Conservation (phyloP, 2,329 filamentous ascomycete genomes). For the Nectriaceae sp. region DNA sequence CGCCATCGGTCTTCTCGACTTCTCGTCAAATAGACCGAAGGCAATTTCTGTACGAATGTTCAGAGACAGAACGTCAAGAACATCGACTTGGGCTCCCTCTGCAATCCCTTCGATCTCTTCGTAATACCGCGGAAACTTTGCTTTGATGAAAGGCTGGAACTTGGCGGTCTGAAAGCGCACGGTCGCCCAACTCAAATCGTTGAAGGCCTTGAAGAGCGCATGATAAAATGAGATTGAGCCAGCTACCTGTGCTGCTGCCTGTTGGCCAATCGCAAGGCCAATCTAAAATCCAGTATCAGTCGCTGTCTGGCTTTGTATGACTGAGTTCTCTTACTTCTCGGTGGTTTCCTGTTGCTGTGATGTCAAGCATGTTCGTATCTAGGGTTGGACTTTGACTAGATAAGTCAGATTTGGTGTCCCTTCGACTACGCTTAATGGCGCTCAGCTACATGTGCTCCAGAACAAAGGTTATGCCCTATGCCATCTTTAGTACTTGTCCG, state of each 20-base stretch:
- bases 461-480: too few relatives aligned
- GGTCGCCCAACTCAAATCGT: not conserved
- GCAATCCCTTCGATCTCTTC: slow-evolving; percentile 44
- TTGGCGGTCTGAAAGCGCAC: not conserved
- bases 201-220: slow-evolving; percentile 3
- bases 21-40: slow-evolving; percentile 49
- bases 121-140: not conserved
- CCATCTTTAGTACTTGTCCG: too few relatives aligned
- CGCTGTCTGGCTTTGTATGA: too few relatives aligned
- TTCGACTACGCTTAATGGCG: too few relatives aligned
- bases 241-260: not conserved
- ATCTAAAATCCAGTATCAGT: not conserved
- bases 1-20: slow-evolving; percentile 1
- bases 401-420: too few relatives aligned
- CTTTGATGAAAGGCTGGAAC: slow-evolving; percentile 5
- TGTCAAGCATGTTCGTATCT: not conserved
- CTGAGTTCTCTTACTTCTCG: not conserved
- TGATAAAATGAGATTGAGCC: slow-evolving; percentile 1
- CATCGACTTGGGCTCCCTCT: slow-evolving; percentile 42
- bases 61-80: slow-evolving; percentile 54
- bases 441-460: too few relatives aligned
- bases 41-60: slow-evolving; percentile 59
- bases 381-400: too few relatives aligned
- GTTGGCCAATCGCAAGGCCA: slow-evolving; percentile 1
- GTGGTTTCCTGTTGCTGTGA: not conserved